A percentile compares a stretch with the other conserved stretches of the same genome.
phyloP scores from a whole-genome alignment of 768 basidiomycete species.

The Rhizopogon roseolus region DNA sequence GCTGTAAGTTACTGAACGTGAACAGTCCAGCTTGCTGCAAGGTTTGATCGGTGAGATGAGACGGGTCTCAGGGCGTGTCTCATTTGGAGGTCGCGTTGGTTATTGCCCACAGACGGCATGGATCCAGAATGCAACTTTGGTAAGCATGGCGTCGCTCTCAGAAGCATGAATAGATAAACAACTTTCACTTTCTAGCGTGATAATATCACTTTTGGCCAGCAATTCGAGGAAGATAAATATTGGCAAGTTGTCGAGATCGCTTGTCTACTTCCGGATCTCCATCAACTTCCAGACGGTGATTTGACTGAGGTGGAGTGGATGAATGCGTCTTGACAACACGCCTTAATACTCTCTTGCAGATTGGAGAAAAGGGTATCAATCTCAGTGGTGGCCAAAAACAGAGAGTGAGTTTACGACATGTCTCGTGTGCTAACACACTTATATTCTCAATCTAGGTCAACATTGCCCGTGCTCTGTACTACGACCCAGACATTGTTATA shows the following conservation, averaged over 20 bases:
- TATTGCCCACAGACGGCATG: slow-evolving; percentile 75
- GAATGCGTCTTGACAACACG: background rate
- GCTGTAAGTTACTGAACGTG: background rate
- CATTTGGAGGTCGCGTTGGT: slow-evolving; percentile 59
- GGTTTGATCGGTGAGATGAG: slow-evolving; percentile 73
- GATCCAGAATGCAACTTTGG: slow-evolving; percentile 69
- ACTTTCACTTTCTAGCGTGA: slow-evolving; percentile 38
- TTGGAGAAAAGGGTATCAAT: slow-evolving; percentile 70
- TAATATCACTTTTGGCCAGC: slow-evolving; percentile 64
- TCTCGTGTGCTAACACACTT: background rate
- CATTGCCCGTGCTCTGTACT: too few relatives aligned
- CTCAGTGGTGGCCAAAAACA: slow-evolving; percentile 65
- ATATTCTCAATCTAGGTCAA: too few relatives aligned
- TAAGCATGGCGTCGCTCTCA: slow-evolving; percentile 14
- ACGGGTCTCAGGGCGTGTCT: slow-evolving; percentile 42
- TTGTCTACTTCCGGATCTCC: slow-evolving; percentile 58
- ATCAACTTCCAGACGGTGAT: slow-evolving; percentile 65
- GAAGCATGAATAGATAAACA: background rate
- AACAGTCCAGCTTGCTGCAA: slow-evolving; percentile 49
- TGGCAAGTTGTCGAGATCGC: slow-evolving; percentile 58
- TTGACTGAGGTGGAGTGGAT: slow-evolving; percentile 52
- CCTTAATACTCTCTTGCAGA: slow-evolving; percentile 30
- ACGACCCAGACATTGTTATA: too few relatives aligned
- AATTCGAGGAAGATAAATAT: slow-evolving; percentile 60
- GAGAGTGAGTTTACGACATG: slow-evolving; percentile 29